Conservation (phyloP, 2,329 filamentous ascomycete species). For the Hymenoscyphus fructigenus region DNA sequence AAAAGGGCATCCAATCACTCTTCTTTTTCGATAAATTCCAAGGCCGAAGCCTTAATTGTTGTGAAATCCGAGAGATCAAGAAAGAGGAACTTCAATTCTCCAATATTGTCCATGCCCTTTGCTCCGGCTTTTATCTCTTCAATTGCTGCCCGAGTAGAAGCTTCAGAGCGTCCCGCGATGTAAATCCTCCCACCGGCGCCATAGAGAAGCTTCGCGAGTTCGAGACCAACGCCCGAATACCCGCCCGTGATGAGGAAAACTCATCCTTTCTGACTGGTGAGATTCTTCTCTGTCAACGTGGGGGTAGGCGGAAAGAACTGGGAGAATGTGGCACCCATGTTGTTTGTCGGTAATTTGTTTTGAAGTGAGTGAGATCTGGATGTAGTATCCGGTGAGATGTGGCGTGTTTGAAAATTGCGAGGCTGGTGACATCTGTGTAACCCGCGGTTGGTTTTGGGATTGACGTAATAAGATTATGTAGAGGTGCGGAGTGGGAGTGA, state of each 20-base stretch:
- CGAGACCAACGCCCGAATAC: background rate
- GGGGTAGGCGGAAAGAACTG: slow-evolving; percentile 1
- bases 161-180: background rate
- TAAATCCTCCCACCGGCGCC: background rate
- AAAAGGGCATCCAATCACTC: slow-evolving; percentile 41
- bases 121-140: background rate
- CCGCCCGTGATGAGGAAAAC: background rate
- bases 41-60: slow-evolving; percentile 37
- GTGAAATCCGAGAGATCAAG: slow-evolving; percentile 41
- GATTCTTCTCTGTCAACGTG: background rate
- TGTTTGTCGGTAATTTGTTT: background rate
- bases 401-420: background rate
- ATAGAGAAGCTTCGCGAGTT: slow-evolving; percentile 31
- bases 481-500: no score
- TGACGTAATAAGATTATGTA: no score
- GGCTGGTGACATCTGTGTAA: no score
- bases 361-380: background rate
- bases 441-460: no score
- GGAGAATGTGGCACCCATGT: background rate
- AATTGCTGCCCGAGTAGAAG: background rate
- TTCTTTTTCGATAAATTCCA: slow-evolving; percentile 39
- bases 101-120: slow-evolving; percentile 14
- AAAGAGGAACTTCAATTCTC: slow-evolving; percentile 37
- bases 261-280: background rate
- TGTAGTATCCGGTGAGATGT: background rate